Evolutionary conservation across 371 early-diverging fungal genomes (phyloP), one percentile per base, ranked within the genome.

Genomic region (Paramicrosporidium saccamoebae): DNA sequence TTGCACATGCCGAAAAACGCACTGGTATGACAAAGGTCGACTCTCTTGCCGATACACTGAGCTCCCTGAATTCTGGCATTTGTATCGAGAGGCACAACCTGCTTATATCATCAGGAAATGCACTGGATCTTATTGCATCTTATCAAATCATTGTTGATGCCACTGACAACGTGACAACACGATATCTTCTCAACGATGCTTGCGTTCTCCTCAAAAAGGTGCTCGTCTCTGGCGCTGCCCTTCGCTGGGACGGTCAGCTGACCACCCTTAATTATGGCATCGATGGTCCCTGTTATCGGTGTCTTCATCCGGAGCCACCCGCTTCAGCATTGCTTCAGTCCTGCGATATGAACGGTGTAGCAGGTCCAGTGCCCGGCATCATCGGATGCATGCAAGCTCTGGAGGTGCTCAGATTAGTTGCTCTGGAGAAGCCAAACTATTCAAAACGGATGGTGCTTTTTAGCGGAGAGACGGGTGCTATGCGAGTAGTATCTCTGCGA

Each of bases 291-390:
- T 98, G 98, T 49, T 98, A 90, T 40, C 60, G 98, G 20, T 98
- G 98, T 40, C 37, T 98, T 22, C 90, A 78, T 44, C 92, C 95
- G 2, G 55, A 36, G 8, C 81, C 75, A 8, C 78, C 86, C 4
- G 73, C 81, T 3, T 46, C 74, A 1, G 74, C 66, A 21, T 53
- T 74, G 7, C 69, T 81, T 13, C 58, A 64, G 8, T 75, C 60
- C 37, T 98, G 98, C 43, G 55, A 64, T 7, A 84, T 84, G 33
- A 72, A 67, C n/a, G 98, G 98, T n/a, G 92, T 98, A 4, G 42
- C 95, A 18, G 98, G 98, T 16, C 71, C 71, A 53, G 81, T 90
- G 2, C 68, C 81, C 0, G 98, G 98, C 4, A 48, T 88, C 14
- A 69, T 98, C 30, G 98, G 98, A 12, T 68, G 60, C 14, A 33